Conservation (phyloP, 441 rosid genomes). For the Pelargonium citronellum region DNA sequence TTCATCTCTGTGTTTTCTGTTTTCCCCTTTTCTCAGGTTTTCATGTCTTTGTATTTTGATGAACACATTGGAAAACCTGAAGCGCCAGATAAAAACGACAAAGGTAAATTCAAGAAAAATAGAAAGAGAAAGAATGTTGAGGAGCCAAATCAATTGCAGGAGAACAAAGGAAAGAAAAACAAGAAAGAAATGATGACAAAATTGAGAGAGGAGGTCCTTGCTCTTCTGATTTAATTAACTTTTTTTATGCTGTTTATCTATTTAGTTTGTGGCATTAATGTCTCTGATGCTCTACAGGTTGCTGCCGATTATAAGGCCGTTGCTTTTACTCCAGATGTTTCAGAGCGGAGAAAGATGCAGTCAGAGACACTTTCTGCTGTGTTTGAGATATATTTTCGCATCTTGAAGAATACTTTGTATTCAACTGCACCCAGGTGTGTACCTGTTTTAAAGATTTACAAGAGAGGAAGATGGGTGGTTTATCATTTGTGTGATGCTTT, state of each 20-base stretch:
- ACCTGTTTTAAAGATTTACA: slow-evolving; percentile 12
- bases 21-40: slow-evolving; percentile 36
- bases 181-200: slow-evolving; percentile 58
- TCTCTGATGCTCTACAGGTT: slow-evolving; percentile 47
- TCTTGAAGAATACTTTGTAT: slow-evolving; percentile 65
- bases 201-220: slow-evolving; percentile 69
- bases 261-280: slow-evolving; percentile 17
- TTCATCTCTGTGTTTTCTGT: background rate
- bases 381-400: slow-evolving; percentile 85
- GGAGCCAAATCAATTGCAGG: slow-evolving; percentile 48
- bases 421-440: slow-evolving; percentile 49
- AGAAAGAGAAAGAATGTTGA: slow-evolving; percentile 47
- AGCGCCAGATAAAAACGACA: slow-evolving; percentile 30
- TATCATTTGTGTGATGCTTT: too few relatives aligned
- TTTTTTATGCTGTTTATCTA: background rate
- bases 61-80: slow-evolving; percentile 56
- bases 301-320: slow-evolving; percentile 73
- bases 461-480: background rate
- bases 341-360: slow-evolving; percentile 67
- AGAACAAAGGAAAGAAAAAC: slow-evolving; percentile 57
- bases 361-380: slow-evolving; percentile 73
- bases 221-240: slow-evolving; percentile 1
- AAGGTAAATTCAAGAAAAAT: slow-evolving; percentile 44
- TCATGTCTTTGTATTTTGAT: slow-evolving; percentile 64
- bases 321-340: slow-evolving; percentile 51